A percentile compares a stretch with the other conserved stretches of the same genome.
These are phyloP conservation scores for Rosa chinensis DNA, from an alignment of 306 rosid genomes.

Conservation along the genomic window DNA sequence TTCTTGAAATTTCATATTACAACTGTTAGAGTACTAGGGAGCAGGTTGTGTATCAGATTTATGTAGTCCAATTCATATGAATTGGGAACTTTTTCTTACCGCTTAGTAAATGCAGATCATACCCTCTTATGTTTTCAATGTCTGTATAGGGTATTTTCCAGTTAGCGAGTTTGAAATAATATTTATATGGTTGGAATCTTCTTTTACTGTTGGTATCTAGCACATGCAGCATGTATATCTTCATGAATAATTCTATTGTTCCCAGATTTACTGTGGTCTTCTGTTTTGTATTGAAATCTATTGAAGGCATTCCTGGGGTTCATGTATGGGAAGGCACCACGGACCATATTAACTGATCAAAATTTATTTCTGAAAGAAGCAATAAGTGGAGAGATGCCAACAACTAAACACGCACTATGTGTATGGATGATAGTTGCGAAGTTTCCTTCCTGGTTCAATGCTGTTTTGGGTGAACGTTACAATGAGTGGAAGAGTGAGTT, in stretches of 20 bases:
- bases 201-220: background rate
- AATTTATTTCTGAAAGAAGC: constrained; percentile 91
- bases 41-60: background rate
- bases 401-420: constrained; percentile 85
- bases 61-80: background rate
- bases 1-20: background rate
- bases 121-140: background rate
- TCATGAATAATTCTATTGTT: constrained; percentile 19
- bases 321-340: constrained; percentile 92
- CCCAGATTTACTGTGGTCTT: constrained; percentile 35
- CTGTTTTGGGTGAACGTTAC: constrained; percentile 91
- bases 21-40: background rate
- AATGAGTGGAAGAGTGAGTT: constrained; percentile 95
- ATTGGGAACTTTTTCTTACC: background rate
- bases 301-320: constrained; percentile 88
- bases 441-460: constrained; percentile 98
- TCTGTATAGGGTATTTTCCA: background rate
- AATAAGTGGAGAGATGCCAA: constrained; percentile 66
- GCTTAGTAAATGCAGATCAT: background rate
- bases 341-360: constrained; percentile 87
- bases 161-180: background rate
- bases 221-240: constrained; percentile 15
- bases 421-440: constrained; percentile 98
- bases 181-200: background rate
- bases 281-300: constrained; percentile 32